phyloP scores from a whole-genome alignment of 2,329 filamentous ascomycete genomes.

The Diaporthe vaccinii region DNA sequence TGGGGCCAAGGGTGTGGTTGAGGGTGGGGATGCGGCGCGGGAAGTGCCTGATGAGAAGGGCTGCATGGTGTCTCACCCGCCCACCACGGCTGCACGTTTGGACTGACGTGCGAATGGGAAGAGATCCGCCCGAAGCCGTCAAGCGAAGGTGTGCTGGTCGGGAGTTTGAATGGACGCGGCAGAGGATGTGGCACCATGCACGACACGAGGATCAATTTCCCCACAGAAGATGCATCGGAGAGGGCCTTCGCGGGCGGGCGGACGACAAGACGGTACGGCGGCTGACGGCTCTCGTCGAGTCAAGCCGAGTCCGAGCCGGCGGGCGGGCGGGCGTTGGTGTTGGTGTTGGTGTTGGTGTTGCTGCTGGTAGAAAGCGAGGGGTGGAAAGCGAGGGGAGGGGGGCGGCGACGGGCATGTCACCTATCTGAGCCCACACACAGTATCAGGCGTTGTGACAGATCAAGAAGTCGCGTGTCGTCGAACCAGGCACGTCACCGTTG shows the following conservation, averaged over 20 bases:
- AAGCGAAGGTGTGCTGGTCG: slow-evolving; percentile 20
- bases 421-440: background rate
- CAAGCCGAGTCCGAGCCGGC: background rate
- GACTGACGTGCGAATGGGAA: slow-evolving; percentile 14
- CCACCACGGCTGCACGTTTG: slow-evolving; percentile 10
- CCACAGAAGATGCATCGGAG: background rate
- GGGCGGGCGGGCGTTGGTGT: background rate
- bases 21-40: slow-evolving; percentile 3
- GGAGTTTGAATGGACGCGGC: background rate
- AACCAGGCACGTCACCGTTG: background rate
- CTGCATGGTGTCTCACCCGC: slow-evolving; percentile 20
- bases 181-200: slow-evolving; percentile 26
- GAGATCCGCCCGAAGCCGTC: slow-evolving; percentile 14
- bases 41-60: slow-evolving; percentile 19
- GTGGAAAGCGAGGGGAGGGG: background rate
- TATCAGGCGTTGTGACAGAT: slow-evolving; percentile 25
- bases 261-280: background rate
- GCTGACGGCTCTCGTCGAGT: background rate
- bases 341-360: background rate
- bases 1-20: background rate
- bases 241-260: background rate
- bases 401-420: background rate
- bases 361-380: background rate
- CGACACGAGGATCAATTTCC: slow-evolving; percentile 16
- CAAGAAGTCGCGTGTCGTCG: slow-evolving; percentile 17